Evolutionary conservation across 768 basidiomycete genomes (phyloP).

Genomic region (Trametes sanguinea): DNA sequence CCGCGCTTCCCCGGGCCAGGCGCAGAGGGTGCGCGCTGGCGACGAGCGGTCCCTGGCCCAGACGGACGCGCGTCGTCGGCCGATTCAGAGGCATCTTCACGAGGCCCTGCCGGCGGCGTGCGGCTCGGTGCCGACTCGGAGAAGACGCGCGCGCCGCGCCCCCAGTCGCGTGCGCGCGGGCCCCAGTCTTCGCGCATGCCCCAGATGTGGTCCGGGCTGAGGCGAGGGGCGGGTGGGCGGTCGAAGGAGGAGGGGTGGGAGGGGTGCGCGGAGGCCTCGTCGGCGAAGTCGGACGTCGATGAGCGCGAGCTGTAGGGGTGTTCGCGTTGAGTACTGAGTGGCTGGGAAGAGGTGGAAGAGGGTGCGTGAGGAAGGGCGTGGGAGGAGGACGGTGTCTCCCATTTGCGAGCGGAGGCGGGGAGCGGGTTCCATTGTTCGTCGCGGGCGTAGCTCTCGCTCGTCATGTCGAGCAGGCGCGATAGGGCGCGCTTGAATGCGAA

Average conservation of each 20-base stretch:
- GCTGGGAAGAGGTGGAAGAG: neutral
- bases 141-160: slow-evolving; percentile 21
- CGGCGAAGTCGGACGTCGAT: slow-evolving; percentile 25
- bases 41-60: too few species aligned
- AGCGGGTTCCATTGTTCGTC: slow-evolving; percentile 41
- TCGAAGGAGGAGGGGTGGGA: slow-evolving; percentile 3
- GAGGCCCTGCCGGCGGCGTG: neutral
- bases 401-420: slow-evolving; percentile 33
- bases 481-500: slow-evolving; percentile 66
- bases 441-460: slow-evolving; percentile 39
- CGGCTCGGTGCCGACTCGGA: neutral
- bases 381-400: slow-evolving; percentile 31
- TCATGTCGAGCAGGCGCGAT: slow-evolving; percentile 60
- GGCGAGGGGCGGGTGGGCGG: slow-evolving; percentile 36
- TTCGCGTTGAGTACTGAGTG: neutral
- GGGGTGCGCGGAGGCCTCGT: slow-evolving; percentile 22
- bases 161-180: slow-evolving; percentile 21
- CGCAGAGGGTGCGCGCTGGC: too few species aligned
- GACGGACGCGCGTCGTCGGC: too few species aligned
- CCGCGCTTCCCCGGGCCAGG: too few species aligned
- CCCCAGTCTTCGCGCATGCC: slow-evolving; percentile 44
- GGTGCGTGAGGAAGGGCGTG: neutral
- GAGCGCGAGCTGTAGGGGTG: neutral
- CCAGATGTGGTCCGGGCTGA: slow-evolving; percentile 42
- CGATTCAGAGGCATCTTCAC: too few species aligned